Evolutionary conservation across 1,139 yeast species (phyloP).

Genomic region (Yarrowia galli): DNA sequence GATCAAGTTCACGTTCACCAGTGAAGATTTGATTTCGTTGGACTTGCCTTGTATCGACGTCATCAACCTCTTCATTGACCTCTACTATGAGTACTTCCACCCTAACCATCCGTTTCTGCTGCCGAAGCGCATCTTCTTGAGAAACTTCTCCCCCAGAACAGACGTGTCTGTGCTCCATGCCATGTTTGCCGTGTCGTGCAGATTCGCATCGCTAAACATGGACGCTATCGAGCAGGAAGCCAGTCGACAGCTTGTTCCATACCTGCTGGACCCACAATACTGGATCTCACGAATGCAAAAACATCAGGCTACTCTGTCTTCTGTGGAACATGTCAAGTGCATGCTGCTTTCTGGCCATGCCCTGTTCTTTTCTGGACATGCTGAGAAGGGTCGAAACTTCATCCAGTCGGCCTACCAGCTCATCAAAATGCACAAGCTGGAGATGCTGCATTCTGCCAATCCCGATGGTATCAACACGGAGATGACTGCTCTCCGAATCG

Average conservation of each 20-base stretch:
- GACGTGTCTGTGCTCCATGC: constrained; percentile 58
- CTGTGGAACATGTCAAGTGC: constrained; percentile 42
- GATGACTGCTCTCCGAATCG: constrained; percentile 40
- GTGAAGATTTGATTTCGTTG: constrained; percentile 46
- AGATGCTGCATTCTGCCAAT: constrained; percentile 38
- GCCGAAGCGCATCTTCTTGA: constrained; percentile 53
- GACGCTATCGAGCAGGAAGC: constrained; percentile 40
- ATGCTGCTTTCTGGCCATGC: constrained; percentile 41
- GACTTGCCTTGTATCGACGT: constrained; percentile 58
- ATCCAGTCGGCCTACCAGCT: constrained; percentile 37
- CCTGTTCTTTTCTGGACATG: constrained; percentile 40
- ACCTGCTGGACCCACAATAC: constrained; percentile 45
- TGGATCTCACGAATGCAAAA: constrained; percentile 44
- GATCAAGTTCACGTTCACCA: constrained; percentile 38
- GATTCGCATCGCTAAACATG: constrained; percentile 46
- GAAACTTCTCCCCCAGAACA: constrained; percentile 50
- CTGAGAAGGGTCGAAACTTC: constrained; percentile 39
- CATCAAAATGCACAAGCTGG: constrained; percentile 40
- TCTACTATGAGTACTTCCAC: constrained; percentile 59
- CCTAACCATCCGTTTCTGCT: constrained; percentile 58
- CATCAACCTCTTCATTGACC: constrained; percentile 54
- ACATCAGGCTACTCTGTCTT: constrained; percentile 40
- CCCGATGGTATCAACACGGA: constrained; percentile 40
- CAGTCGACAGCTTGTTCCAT: constrained; percentile 39
- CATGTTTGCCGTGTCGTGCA: constrained; percentile 57